These are phyloP conservation scores for Tricholoma bakamatsutake DNA, from an alignment of 768 basidiomycete species.

Conservation along the genomic window DNA sequence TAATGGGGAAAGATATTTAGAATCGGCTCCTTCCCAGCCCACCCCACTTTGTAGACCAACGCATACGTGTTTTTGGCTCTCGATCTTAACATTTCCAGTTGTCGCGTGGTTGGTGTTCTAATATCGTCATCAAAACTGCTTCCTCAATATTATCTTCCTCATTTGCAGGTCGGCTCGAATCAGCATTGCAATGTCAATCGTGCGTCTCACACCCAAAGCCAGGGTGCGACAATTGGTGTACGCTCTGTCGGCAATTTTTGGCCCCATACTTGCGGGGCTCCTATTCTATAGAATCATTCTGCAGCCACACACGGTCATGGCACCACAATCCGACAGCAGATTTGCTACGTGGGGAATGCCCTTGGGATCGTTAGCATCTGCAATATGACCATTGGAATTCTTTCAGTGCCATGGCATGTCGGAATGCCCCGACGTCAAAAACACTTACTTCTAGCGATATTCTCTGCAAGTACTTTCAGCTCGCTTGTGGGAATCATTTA, in stretches of 20 bases:
- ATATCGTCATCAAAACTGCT: not conserved
- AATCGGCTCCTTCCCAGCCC: not conserved
- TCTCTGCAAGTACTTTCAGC: conserved; percentile 19
- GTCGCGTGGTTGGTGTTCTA: conserved; percentile 11
- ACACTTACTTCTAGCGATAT: conserved; percentile 18
- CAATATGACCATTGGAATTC: conserved; percentile 6
- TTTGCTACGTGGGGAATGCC: conserved; percentile 7
- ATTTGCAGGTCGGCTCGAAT: conserved; percentile 12
- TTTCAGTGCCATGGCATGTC: conserved; percentile 12
- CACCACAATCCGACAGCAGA: conserved; percentile 6
- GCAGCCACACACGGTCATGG: conserved; percentile 8
- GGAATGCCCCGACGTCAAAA: conserved; percentile 15
- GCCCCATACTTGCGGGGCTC: conserved; percentile 5
- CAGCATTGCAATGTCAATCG: conserved; percentile 16
- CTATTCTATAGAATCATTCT: conserved; percentile 9
- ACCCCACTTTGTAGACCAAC: not conserved
- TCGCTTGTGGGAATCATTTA: conserved; percentile 16
- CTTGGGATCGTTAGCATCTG: conserved; percentile 8
- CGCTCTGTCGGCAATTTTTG: conserved; percentile 6
- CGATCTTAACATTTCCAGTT: not conserved
- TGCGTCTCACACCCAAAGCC: conserved; percentile 8
- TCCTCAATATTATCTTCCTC: not conserved
- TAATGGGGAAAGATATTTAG: not conserved
- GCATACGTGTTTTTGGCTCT: conserved; percentile 10
- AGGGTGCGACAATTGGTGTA: conserved; percentile 2